Evolutionary conservation across 192 early-diverging fungal genomes (phyloP), one percentile per base, ranked within the genome.

Genomic region (Entrophospora sp.): DNA sequence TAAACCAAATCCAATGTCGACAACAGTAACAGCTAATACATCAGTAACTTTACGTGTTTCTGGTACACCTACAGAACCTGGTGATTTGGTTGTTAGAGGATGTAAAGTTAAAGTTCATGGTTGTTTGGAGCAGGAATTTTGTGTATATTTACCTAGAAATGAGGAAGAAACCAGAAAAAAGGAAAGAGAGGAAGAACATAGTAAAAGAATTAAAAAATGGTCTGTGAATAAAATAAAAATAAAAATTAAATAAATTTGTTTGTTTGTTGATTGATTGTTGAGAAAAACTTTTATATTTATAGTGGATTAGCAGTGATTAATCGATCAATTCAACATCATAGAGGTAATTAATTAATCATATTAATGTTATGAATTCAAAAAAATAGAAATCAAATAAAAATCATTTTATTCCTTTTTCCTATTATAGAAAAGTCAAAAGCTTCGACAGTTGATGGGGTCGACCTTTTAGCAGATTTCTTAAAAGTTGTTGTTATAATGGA

Each of bases 1-100:
- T 69, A 76, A 78, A 49, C 71, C 89, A 7, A 73, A 72, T 18
- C 68, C 82, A 22, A 73, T 75, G 0, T 75, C 85, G n/a, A 80
- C 86, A 1, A 71, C 77, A 20, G 85, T 93, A 43, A 85, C 87
- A 16, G 81, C 90, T 3, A 79, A 84, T 61, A 82, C 81, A 37
- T 71, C 76, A 1, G 71, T 87, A 51, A 72, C 69, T 8, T 74
- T 93, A n/a, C 75, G 83, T 10, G 71, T 93, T n/a, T 80, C 76
- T 4, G 88, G 87, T 10, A 70, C 75, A 14, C 89, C 89, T 49
- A 67, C 73, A 24, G 73, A 75, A 32, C 35, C 79, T 4, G 91
- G 91, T 1, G 78, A 74, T 48, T 66, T 91, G 13, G 58, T 73
- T 4, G 79, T 93, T 25, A 76, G 81, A 25, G 91, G 91, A 6